Base-by-base conservation (phyloP, 2,329 filamentous ascomycete genomes). In the Camillea tinctor region DNA sequence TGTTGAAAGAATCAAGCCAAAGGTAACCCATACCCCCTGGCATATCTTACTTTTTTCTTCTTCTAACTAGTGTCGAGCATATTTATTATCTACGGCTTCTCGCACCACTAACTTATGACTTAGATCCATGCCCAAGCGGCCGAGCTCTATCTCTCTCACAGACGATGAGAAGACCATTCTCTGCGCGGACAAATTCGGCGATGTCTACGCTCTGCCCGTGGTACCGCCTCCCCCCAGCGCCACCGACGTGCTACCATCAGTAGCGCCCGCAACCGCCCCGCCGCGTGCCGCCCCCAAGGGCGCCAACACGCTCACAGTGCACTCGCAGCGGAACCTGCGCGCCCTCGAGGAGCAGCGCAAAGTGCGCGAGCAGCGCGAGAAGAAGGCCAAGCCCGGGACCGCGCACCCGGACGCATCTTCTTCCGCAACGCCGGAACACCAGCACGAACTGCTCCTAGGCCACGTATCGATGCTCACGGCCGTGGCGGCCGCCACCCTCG, bases 381-480 rank as follows among this genome's bases (percentile, higher is more conserved):
- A 71, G 3, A 62, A 68, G 2, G 65, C 68, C 15, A 74, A 76
- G 60, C 8, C 22, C 22, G 7, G 13, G 26, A 2, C 26, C 26
- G n/a, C n/a, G n/a, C n/a, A n/a, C 36, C n/a, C 36, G 13, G 36
- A 30, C 13, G 15, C 36, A 6, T 44, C 36, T 7, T 44, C 36
- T 15, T 44, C 36, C 36, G 2, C 15, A 15, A 74, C 72, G 44
- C 75, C 80, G 13, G 68, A 79, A 23, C 96, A 96, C 72, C 88
- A 92, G 68, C 86, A 92, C 67, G 85, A 88, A 44, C 80, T 97
- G 0, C 80, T 97, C 7, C 85, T 99, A 0, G 95, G 95, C 13
- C 95, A 99, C 76, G 95, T 99, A 15, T 97, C 94, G 0, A 91
- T 98, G 86, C 85, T 99, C 54, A 97, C 93, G 1, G 88, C 92